Conservation (phyloP, 2,329 filamentous ascomycete genomes). For the Pseudogymnoascus sp. region DNA sequence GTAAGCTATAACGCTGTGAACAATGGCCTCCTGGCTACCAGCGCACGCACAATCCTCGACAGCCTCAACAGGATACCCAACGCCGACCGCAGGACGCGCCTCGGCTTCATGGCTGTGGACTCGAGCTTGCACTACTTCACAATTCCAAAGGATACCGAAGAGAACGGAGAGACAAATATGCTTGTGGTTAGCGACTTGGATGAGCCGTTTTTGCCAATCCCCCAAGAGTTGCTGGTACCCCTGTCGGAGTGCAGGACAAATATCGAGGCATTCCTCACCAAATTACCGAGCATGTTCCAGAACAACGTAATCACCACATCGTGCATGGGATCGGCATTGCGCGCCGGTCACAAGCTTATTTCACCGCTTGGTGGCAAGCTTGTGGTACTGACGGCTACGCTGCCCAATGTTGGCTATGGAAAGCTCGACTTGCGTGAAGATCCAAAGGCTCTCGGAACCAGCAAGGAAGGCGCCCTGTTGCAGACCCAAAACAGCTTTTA, state of each 20-base stretch:
- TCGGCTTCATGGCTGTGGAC: constrained; percentile 94
- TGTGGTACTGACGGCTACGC: constrained; percentile 78
- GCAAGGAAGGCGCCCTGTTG: constrained; percentile 79
- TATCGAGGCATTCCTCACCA: constrained; percentile 84
- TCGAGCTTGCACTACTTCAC: constrained; percentile 94
- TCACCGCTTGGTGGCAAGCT: constrained; percentile 93
- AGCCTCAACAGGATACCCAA: constrained; percentile 98
- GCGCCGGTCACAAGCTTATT: constrained; percentile 92
- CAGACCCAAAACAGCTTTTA: constrained; percentile 96
- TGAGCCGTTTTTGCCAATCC: constrained; percentile 92
- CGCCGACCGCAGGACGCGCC: constrained; percentile 81
- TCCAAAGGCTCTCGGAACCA: constrained; percentile 90
- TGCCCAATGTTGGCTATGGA: constrained; percentile 85
- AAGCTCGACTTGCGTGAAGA: constrained; percentile 92
- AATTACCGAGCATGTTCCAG: constrained; percentile 94
- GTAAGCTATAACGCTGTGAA: constrained; percentile 88
- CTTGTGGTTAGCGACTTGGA: constrained; percentile 91
- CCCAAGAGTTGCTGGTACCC: constrained; percentile 83
- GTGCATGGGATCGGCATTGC: constrained; percentile 90
- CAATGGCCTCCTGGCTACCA: constrained; percentile 84
- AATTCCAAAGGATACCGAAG: constrained; percentile 80
- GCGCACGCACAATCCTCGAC: constrained; percentile 87
- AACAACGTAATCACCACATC: constrained; percentile 83
- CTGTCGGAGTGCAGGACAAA: constrained; percentile 83
- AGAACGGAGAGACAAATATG: constrained; percentile 81